Conservation (phyloP, 1,139 yeast species). For the Diutina mesorugosa region DNA sequence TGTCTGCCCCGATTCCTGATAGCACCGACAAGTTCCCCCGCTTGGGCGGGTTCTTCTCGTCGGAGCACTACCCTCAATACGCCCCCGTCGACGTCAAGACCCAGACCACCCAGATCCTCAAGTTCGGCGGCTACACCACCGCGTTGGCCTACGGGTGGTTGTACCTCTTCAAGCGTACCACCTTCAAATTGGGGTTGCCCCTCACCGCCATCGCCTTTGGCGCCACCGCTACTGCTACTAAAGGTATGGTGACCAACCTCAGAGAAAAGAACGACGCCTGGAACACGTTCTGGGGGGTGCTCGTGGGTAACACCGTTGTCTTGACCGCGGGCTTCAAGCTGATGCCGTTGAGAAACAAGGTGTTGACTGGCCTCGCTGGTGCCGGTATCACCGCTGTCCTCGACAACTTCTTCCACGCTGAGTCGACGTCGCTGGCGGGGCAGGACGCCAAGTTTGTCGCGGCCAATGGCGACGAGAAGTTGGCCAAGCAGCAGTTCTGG, state of each 20-base stretch:
- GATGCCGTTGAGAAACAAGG: constrained; percentile 31
- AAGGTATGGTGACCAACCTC: constrained; percentile 28
- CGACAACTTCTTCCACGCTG: constrained; percentile 32
- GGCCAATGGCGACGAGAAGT: constrained; percentile 19
- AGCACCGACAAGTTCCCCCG: constrained; percentile 30
- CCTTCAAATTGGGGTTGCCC: constrained; percentile 31
- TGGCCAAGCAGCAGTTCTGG: constrained; percentile 58
- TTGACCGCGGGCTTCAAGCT: constrained; percentile 28
- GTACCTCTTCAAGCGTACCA: constrained; percentile 34
- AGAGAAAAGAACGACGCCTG: constrained; percentile 38
- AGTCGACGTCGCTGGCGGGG: constrained; percentile 28
- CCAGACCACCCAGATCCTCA: constrained; percentile 27
- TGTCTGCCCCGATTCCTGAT: constrained; percentile 13
- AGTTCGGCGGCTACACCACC: constrained; percentile 30
- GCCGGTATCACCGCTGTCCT: constrained; percentile 26
- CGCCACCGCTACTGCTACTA: constrained; percentile 30
- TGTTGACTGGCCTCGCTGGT: constrained; percentile 29
- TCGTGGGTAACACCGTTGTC: constrained; percentile 27
- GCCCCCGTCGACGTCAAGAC: constrained; percentile 32
- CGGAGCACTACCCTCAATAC: constrained; percentile 32
- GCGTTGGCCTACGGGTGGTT: constrained; percentile 38
- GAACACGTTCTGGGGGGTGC: constrained; percentile 36
- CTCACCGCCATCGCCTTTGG: constrained; percentile 27
- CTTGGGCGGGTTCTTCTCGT: constrained; percentile 25
- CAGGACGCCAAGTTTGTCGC: constrained; percentile 21